A percentile compares a stretch with the other conserved stretches of the same genome.
Conservation (phyloP, 352 stramenopile genomes). For the Hyaloperonospora brassicae region DNA sequence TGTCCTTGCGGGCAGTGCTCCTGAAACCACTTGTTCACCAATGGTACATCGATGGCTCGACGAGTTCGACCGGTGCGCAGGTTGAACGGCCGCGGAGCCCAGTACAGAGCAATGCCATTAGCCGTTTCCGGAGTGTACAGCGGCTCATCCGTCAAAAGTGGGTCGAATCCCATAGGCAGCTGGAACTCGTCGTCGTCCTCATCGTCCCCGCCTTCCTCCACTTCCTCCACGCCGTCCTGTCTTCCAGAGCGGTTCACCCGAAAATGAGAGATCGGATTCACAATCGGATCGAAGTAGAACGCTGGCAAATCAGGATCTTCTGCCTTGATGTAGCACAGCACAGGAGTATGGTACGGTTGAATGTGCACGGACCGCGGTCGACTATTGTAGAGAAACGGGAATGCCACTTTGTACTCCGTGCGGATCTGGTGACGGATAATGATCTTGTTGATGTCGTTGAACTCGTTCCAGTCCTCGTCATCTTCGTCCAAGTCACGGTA, state of each 20-base stretch:
- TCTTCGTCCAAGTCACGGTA: slow-evolving; percentile 97
- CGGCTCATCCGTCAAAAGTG: slow-evolving; percentile 89
- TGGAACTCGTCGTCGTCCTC: slow-evolving; percentile 86
- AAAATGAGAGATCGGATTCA: slow-evolving; percentile 97
- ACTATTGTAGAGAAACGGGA: slow-evolving; percentile 99
- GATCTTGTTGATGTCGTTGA: slow-evolving; percentile 99
- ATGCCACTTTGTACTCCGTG: slow-evolving; percentile 99
- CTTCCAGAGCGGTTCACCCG: slow-evolving; percentile 67
- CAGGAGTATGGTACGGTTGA: slow-evolving; percentile 93
- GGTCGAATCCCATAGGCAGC: slow-evolving; percentile 81
- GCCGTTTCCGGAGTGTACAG: slow-evolving; percentile 93
- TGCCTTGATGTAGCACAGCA: slow-evolving; percentile 95
- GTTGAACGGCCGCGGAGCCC: slow-evolving; percentile 97
- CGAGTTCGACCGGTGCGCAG: slow-evolving; percentile 92
- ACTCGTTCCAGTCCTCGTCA: slow-evolving; percentile 99
- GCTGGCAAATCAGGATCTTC: slow-evolving; percentile 92
- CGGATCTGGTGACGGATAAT: slow-evolving; percentile 98
- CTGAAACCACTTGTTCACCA: slow-evolving; percentile 99
- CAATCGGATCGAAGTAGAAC: slow-evolving; percentile 96
- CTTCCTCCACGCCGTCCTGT: slow-evolving; percentile 22
- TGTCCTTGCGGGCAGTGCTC: slow-evolving; percentile 97
- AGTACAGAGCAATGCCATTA: slow-evolving; percentile 97
- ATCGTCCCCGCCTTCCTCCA: slow-evolving; percentile 41
- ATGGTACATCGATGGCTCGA: slow-evolving; percentile 94
- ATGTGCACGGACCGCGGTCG: slow-evolving; percentile 93